A percentile compares a stretch with the other conserved stretches of the same genome.
phyloP scores from a whole-genome alignment of 768 basidiomycete genomes.

The Lactarius trivialis region DNA sequence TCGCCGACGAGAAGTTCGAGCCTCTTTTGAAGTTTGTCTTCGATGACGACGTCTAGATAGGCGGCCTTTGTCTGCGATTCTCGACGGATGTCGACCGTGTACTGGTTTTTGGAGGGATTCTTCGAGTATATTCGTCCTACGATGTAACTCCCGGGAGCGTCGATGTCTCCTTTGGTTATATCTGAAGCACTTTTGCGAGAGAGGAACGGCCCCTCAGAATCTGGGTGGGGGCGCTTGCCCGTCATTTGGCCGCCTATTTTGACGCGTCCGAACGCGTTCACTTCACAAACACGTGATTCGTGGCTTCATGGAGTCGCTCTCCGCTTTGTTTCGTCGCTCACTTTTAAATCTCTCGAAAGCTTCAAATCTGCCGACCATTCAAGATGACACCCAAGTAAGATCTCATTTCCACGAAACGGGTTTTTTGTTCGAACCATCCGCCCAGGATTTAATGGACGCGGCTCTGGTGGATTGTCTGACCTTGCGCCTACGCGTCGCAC shows the following conservation, averaged over 20 bases:
- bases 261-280: constrained; percentile 1
- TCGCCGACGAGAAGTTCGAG: constrained; percentile 10
- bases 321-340: constrained; percentile 36
- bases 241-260: background rate
- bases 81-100: constrained; percentile 8
- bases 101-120: constrained; percentile 1
- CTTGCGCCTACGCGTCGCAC: constrained; percentile 47
- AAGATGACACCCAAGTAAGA: constrained; percentile 41
- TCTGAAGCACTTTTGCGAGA: constrained; percentile 1
- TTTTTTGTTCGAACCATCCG: background rate
- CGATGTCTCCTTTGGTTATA: background rate
- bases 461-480: constrained; percentile 50
- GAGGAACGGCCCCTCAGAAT: background rate
- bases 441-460: constrained; percentile 52
- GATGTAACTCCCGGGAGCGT: constrained; percentile 6
- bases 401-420: background rate
- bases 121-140: constrained; percentile 5
- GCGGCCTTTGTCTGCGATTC: background rate
- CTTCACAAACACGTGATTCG: background rate
- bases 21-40: constrained; percentile 7
- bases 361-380: constrained; percentile 34
- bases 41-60: constrained; percentile 3
- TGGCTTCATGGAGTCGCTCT: constrained; percentile 28
- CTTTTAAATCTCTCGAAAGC: constrained; percentile 36
- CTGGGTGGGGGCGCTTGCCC: constrained; percentile 6